Base-by-base conservation (phyloP, 768 basidiomycete genomes). In the Lactarius hatsudake region DNA sequence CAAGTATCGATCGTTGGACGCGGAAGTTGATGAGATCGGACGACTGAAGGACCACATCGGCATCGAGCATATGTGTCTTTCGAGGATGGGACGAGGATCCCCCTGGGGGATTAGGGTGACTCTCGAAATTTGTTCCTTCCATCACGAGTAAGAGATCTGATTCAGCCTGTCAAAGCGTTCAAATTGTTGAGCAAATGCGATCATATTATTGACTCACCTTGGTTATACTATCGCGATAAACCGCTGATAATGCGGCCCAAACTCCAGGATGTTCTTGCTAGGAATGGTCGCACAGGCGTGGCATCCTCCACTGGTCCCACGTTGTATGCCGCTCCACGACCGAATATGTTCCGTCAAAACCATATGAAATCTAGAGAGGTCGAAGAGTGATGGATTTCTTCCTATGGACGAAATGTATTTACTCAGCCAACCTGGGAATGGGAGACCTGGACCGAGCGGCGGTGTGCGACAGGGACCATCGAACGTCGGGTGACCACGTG, bases 31-130 rank as follows among this genome's bases (percentile, higher is more conserved):
- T 32, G 9, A 45, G 17, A 20, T 61, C 51, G 6, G 40, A 55
- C 5, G 64, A 61, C 32, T 45, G 64, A 20, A 65, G 40, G 34
- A 65, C n/a, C 13, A 61, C 45, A 36, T 65, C 53, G 1, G 59
- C 64, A 28, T 45, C 30, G 5, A 17, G 7, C 53, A 56, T 36
- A 17, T 65, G 5, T 7, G 32, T 43, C 18, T 28, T 36, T n/a
- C 34, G 30, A 8, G 7, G 23, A 5, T 15, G 30, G 42, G 32
- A 4, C 10, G 15, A n/a, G 5, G 6, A 4, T 15, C 26, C 28
- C 0, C 5, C 23, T 8, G n/a, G 20, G 3, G 34, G 13, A 5
- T 13, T 40, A 23, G 20, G 0, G 15, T 18, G 58, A 32, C 1
- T 0, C 5, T 59, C 57, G n/a, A 36, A 18, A 7, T 2, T 17